Evolutionary conservation across 306 rosid species (phyloP), one percentile per base, ranked within the genome.

Genomic region (Malus orientalis): DNA sequence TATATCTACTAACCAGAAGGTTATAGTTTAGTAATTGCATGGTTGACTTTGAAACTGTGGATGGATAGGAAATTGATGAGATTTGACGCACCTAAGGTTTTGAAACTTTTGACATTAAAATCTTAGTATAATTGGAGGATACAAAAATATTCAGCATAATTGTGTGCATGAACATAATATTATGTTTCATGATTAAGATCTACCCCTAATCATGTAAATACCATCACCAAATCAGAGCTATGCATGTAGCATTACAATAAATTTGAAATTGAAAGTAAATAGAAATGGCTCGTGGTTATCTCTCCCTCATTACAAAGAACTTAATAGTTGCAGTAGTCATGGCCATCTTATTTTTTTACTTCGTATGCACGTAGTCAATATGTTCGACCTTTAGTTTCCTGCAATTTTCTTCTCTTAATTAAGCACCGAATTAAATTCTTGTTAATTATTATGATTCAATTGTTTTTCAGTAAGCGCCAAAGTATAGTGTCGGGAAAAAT

Each of bases 321-420:
- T 59, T 74, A 4, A 23, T 51, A 16, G 29, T 75, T 23, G 13
- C 44, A 0, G 0, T 75, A 54, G 13, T 64, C 8, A 14, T 55
- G 2, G 58, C 70, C 47, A 69, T 70, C 25, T 32, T 75, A 13
- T 61, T 62, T 64, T 32, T 63, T 75, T 76, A 12, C 80, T 70
- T 1, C 63, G 80, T 70, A 81, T 70, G 42, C 32, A 73, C 5
- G 25, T n/a, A 20, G 16, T 12, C 6, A 11, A 4, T 14, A 13
- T 25, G 19, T 60, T 23, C 6, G 63, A 58, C 15, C 63, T n/a
- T 58, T 58, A 58, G 2, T 58, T 58, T 58, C 2, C 16, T 49
- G 3, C 19, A 49, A 4, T 49, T 15, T 49, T 49, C 54, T 49
- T 49, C 8, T 58, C 63, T 23, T 22, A 49, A 14, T 23, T 22